phyloP scores from a whole-genome alignment of 306 rosid genomes.

The Inga leiocalycina region DNA sequence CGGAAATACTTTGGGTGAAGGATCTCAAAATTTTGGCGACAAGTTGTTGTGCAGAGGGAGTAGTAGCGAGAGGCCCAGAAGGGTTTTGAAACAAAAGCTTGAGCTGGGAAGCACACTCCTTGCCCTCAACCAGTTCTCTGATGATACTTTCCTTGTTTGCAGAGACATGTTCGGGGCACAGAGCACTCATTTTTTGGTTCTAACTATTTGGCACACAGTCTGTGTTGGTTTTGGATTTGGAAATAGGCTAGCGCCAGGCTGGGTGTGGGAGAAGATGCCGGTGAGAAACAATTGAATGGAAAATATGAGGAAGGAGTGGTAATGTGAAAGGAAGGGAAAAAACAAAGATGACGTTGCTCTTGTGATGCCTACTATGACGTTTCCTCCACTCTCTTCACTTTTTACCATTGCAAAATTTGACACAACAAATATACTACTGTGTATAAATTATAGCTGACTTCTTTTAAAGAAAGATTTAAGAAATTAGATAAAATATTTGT shows the following conservation, averaged over 20 bases:
- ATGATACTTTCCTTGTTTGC: conserved; percentile 21
- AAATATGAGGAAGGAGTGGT: conserved; percentile 41
- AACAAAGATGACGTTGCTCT: not conserved
- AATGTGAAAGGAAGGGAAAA: not conserved
- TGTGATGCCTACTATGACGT: not conserved
- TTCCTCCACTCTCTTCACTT: too few relatives aligned
- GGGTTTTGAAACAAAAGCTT: conserved; percentile 44
- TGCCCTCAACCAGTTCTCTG: conserved; percentile 48
- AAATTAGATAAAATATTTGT: too few relatives aligned
- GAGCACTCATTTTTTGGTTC: conserved; percentile 31
- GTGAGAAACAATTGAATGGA: conserved; percentile 45
- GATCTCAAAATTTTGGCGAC: conserved; percentile 38
- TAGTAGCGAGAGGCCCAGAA: conserved; percentile 1
- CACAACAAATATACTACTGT: too few relatives aligned
- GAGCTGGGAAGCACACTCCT: conserved; percentile 48
- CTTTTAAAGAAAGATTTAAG: too few relatives aligned
- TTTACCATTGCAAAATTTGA: too few relatives aligned
- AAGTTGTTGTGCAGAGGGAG: conserved; percentile 42
- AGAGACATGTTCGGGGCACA: conserved; percentile 13
- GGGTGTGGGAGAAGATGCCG: conserved; percentile 4
- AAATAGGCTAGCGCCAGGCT: not conserved
- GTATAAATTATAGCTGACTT: too few relatives aligned
- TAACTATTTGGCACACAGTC: too few relatives aligned
- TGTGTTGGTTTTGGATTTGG: not conserved
- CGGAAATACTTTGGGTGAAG: conserved; percentile 47